Evolutionary conservation across 805 yeast genomes (phyloP), one percentile per base, ranked within the genome.

Genomic region (Wickerhamomyces subpelliculosus): DNA sequence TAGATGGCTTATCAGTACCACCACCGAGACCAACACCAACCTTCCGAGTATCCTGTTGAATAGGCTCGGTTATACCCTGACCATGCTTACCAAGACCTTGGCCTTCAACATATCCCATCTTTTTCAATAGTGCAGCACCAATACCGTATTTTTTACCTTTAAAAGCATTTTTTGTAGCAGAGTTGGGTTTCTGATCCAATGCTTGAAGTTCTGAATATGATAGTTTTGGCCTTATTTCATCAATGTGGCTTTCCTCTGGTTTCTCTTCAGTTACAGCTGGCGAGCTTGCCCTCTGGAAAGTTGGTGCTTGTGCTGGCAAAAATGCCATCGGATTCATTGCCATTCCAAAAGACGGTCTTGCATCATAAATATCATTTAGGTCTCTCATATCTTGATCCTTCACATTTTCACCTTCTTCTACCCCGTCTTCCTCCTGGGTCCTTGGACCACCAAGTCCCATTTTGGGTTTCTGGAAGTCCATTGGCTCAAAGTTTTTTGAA

Each of bases 51-150:
- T 72, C 71, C 4, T 84, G 81, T 43, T 84, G 81, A 7, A 90
- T 78, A 0, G 97, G 97, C n/a, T 70, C 75, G 0, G 71, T 69
- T 1, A 87, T 86, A 32, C 98, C 98, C 36, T 71, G 71, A 2
- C 78, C 75, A 19, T 68, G 57, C 5, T 64, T 64, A 2, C 98
- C 98, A n/a, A 90, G 68, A 1, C 97, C 97, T 50, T 73, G 67
- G 0, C 98, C 97, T 29, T 73, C 73, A 8, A 71, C 70, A 59
- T 85, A 89, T 0, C 98, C 98, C 97, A 90, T 89, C 44, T 78
- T 73, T 43, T 76, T 68, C 62, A 90, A 58, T 36, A 90, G 62
- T 35, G 70, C 61, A 3, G 95, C 95, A 27, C 97, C 97, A 27
- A 87, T 75, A 7, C 97, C 97, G 54, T 89, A 88, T 35, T 51